Base-by-base conservation (phyloP, 2,329 filamentous ascomycete genomes). In the Sporothrix curviconia region DNA sequence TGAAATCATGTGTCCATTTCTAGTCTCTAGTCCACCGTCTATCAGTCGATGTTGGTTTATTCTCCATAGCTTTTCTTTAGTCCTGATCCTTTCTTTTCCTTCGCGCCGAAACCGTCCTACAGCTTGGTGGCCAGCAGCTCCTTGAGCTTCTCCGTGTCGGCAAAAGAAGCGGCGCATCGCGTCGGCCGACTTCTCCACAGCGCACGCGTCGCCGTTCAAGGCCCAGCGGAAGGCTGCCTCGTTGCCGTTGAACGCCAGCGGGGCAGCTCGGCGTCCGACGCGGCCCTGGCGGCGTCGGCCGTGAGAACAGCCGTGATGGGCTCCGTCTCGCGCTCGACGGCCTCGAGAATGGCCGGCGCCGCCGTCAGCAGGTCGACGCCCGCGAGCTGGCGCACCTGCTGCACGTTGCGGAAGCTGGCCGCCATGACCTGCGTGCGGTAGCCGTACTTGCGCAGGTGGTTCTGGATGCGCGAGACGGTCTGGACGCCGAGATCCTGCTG, bases 401-500 rank as follows among this genome's bases (percentile, higher is more conserved):
- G 86, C 63, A 80, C 72, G 74, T 82, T 89, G 69, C 86, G 78
- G 83, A 90, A 90, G 34, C 85, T 89, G 63, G 86, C 86, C 68
- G 87, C 86, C 86, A 90, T 90, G 71, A 90, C 87, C 66, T 89
- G 88, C 69, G 87, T 89, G 64, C 87, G 87, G 80, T 89, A 89
- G 67, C 81, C 84, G 73, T 77, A 81, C 76, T 89, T 89, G 84
- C 90, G 90, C 81, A 90, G 89, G 82, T 90, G 89, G 78, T 90
- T 87, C 80, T 83, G 90, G 75, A 90, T 90, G 69, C 67, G 71
- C 75, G 86, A 76, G 59, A 90, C 86, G 65, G 81, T 85, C 78
- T 86, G 82, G 73, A 90, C 86, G 76, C 86, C 86, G 56, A 87
- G 86, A 75, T 90, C 87, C 70, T 87, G 84, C 65, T 79, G n/a